Evolutionary conservation across 192 early-diverging fungal genomes (phyloP).

Genomic region (Chytriomyces confervae): DNA sequence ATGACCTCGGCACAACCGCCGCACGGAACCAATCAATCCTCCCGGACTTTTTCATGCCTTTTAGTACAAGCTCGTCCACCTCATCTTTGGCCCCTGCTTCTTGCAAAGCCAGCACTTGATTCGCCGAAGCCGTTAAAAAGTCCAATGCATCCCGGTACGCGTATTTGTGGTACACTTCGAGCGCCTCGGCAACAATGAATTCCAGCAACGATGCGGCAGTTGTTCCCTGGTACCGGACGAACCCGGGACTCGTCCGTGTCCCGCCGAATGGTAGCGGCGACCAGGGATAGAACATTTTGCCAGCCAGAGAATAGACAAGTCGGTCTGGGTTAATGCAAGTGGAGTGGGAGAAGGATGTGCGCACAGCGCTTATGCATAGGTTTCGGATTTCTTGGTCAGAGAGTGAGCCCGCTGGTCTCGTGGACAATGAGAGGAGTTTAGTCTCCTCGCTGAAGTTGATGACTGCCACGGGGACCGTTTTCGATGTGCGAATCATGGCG

Average conservation of each 20-base stretch:
- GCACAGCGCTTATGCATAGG: no score
- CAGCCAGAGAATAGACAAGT: slow-evolving; percentile 2
- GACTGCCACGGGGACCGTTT: no score
- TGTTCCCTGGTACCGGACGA: neutral
- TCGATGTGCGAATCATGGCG: no score
- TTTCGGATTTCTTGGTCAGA: no score
- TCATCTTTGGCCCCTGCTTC: neutral
- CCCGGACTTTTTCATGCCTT: slow-evolving; percentile 11
- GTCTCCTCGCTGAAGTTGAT: no score
- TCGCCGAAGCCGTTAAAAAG: neutral
- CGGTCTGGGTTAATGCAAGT: neutral
- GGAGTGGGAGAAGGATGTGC: neutral
- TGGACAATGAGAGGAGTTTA: no score
- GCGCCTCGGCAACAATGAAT: neutral
- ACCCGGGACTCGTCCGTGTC: neutral
- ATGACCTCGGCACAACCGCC: neutral
- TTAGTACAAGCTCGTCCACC: neutral
- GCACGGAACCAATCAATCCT: neutral
- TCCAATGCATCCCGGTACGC: neutral
- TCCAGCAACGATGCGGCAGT: neutral
- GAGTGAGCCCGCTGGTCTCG: no score
- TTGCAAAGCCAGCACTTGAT: neutral
- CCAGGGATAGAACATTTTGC: neutral
- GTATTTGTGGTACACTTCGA: neutral
- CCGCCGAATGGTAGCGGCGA: slow-evolving; percentile 7